phyloP scores from a whole-genome alignment of 345 rosid species.

The Melaleuca alternifolia region DNA sequence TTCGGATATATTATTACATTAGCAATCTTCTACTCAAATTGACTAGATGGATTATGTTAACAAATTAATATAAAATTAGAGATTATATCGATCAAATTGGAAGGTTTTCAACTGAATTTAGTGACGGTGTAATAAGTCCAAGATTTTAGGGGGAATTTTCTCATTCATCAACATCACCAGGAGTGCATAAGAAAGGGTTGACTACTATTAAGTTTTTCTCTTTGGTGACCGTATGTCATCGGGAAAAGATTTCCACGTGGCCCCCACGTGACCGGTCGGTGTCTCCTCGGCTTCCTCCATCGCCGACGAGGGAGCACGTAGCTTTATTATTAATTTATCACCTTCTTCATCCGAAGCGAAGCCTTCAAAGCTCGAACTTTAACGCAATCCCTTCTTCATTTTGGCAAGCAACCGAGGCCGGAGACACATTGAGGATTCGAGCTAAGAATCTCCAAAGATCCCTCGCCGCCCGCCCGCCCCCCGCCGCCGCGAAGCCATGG shows the following conservation, averaged over 20 bases:
- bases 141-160: not conserved
- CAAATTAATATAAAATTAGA: not conserved
- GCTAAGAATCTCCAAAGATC: not conserved
- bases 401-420: not conserved
- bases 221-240: not conserved
- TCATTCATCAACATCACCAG: not conserved
- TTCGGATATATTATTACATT: accelerated
- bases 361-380: not conserved
- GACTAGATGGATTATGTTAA: accelerated
- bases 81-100: accelerated
- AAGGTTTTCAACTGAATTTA: not conserved
- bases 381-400: not conserved
- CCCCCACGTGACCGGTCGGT: not conserved
- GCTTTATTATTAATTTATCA: not conserved
- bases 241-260: not conserved
- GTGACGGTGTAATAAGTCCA: accelerated
- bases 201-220: not conserved
- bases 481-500: not conserved
- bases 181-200: not conserved
- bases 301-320: not conserved
- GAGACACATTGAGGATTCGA: not conserved
- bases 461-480: not conserved
- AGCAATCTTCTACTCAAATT: accelerated
- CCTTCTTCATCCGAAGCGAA: not conserved
- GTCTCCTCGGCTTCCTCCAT: not conserved